phyloP scores from a whole-genome alignment of 176 grass and related monocot species.

The Puya raimondii region DNA sequence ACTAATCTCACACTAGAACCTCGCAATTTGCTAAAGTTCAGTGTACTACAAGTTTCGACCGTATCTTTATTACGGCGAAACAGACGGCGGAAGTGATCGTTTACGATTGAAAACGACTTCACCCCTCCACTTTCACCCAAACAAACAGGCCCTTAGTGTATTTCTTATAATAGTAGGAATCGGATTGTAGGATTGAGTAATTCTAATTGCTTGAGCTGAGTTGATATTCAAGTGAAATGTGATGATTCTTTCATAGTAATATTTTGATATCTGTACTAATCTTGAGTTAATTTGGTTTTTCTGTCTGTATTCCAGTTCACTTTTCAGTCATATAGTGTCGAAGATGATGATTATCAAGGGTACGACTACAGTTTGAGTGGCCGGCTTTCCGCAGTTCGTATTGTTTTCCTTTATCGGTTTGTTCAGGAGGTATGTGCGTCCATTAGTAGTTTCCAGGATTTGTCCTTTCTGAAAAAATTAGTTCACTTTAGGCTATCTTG shows the following conservation, averaged over 20 bases:
- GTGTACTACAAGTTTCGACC: too few relatives aligned
- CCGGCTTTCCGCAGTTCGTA: conserved; percentile 85
- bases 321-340: conserved; percentile 72
- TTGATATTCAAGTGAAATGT: too few relatives aligned
- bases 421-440: conserved; percentile 66
- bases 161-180: too few relatives aligned
- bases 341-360: conserved; percentile 89
- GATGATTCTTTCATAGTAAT: neutral
- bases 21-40: too few relatives aligned
- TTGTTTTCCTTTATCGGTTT: conserved; percentile 96
- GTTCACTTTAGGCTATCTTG: neutral
- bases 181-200: too few relatives aligned
- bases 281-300: conserved; percentile 12
- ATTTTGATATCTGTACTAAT: neutral
- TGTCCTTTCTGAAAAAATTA: neutral
- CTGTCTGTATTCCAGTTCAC: conserved; percentile 46
- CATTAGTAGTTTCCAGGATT: neutral
- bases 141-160: too few relatives aligned
- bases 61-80: too few relatives aligned
- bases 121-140: too few relatives aligned
- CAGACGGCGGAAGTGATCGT: too few relatives aligned
- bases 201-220: too few relatives aligned
- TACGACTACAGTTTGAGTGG: conserved; percentile 88
- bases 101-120: too few relatives aligned
- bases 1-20: too few relatives aligned